Evolutionary conservation across 2,329 filamentous ascomycete genomes (phyloP), one percentile per base, ranked within the genome.

Genomic region (Trichoderma harzianum): DNA sequence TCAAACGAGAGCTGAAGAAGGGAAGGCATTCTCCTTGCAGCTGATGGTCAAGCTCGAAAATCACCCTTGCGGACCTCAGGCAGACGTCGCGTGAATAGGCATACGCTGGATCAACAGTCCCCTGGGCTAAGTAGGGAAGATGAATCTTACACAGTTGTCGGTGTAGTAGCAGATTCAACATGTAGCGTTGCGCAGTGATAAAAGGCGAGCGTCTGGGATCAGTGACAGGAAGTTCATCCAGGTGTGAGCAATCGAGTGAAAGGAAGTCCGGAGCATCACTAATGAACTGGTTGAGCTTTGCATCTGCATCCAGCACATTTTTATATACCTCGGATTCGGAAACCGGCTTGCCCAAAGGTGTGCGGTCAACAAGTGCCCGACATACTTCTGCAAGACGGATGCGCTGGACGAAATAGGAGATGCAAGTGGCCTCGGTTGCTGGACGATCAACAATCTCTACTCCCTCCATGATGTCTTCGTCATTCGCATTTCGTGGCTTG

Each of bases 331-430:
- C 74, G 26, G 78, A 76, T 12, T 83, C 81, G n/a, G 75, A 72
- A 14, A 72, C 76, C 8, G 77, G 74, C 1, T 75, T 72, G 11
- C 73, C 73, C 18, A 78, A 73, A 7, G 77, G 77, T 16, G 76
- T 76, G 16, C 76, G 75, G 57, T 84, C 83, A 12, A 79, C 76
- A 12, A 82, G 78, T 5, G 75, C 73, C 10, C 81, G 82, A 68
- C 77, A 78, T 24, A 83, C 73, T 51, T 84, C 82, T 8, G 80
- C 78, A 0, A 84, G 76, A 5, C 78, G 79, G 65, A 81, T 77
- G 18, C 82, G 80, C 55, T 82, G 79, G 12, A 84, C 74, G 32
- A 82, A 79, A 64, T 80, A 82, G 1, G 81, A 82, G 68, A 82
- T 77, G 24, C 76, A 76, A 0, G 83, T 84, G 0, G 78, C 73